These are phyloP conservation scores for Nigrograna mackinnonii DNA, from an alignment of 2,329 filamentous ascomycete species.

Conservation along the genomic window DNA sequence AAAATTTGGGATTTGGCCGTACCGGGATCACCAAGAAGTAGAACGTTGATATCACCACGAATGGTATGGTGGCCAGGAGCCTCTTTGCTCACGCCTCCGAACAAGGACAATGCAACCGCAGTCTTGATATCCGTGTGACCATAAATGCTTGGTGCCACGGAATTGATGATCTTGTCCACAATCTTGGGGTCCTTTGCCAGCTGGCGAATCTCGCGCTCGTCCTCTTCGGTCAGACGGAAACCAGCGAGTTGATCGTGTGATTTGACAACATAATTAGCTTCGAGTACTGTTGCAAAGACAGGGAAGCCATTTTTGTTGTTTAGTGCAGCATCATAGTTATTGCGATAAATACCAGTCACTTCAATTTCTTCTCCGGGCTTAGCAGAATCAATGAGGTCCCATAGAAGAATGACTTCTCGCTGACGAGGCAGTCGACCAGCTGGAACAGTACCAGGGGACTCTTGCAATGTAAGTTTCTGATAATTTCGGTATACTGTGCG, in stretches of 20 bases:
- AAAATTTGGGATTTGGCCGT: constrained; percentile 97
- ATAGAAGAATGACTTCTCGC: constrained; percentile 91
- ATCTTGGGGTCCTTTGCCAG: constrained; percentile 90
- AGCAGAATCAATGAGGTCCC: constrained; percentile 94
- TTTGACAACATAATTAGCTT: constrained; percentile 97
- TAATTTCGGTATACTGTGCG: constrained; percentile 99
- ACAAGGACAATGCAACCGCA: constrained; percentile 88
- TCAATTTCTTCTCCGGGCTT: constrained; percentile 99
- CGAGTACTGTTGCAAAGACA: constrained; percentile 95
- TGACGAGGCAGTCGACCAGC: constrained; percentile 92
- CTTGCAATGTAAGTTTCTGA: constrained; percentile 95
- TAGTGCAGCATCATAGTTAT: constrained; percentile 96
- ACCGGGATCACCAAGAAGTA: constrained; percentile 94
- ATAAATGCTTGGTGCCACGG: constrained; percentile 96
- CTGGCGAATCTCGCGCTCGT: constrained; percentile 86
- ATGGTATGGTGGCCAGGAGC: constrained; percentile 89
- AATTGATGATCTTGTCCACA: constrained; percentile 88
- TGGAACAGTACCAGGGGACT: constrained; percentile 95
- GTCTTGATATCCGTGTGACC: constrained; percentile 98
- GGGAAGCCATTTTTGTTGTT: constrained; percentile 99
- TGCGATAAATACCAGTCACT: constrained; percentile 93
- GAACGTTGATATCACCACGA: constrained; percentile 95
- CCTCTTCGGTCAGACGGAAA: constrained; percentile 92
- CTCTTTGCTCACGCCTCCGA: constrained; percentile 90
- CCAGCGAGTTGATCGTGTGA: constrained; percentile 96